Base-by-base conservation (phyloP, 2,329 filamentous ascomycete genomes). In the Penicillium corylophilum region DNA sequence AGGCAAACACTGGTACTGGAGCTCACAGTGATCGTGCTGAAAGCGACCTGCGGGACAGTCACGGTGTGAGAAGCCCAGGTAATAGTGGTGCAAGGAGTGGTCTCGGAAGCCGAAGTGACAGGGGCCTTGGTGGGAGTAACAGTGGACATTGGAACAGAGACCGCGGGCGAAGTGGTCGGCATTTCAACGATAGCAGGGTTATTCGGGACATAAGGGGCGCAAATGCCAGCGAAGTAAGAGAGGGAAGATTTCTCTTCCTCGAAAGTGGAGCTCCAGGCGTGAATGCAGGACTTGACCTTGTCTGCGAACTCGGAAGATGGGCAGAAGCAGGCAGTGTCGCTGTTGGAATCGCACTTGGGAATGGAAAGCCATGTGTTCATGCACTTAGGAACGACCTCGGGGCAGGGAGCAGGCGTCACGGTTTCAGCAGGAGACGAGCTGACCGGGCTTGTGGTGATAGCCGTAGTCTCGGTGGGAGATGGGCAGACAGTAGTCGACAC, bases 221-320 rank as follows among this genome's bases (percentile, higher is more conserved):
- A 96, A 74, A 96, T 89, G 69, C 91, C 91, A 74, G 91, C 87
- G 78, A 96, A 86, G 82, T 89, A 95, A 62, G 82, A 80, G 55
- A 93, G 80, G 50, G 90, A 88, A 64, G 84, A 76, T 42, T 82
- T 77, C 60, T 90, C 79, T 66, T 88, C 80, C 45, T 82, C 75
- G 56, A 86, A 80, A 46, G 80, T 79, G 54, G 79, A 79, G 57
- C 85, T 87, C 79, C 90, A 86, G 51, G 91, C 82, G 63, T 85
- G 83, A 62, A 96, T 79, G 76, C 92, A 96, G 54, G 82, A 76
- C 71, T 87, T 90, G 70, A 96, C 83, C 66, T 85, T 85, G 71
- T 84, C 78, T 66, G 90, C 87, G 73, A 93, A 92, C 53, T 83
- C 76, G 50, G 80, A 71, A 64, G 87, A 82, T 63, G 88, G 87